Percentiles rank a stretch among this genome's conserved stretches.
These are phyloP conservation scores for Cyclocybe cylindracea DNA, from an alignment of 768 basidiomycete genomes.

Conservation along the genomic window DNA sequence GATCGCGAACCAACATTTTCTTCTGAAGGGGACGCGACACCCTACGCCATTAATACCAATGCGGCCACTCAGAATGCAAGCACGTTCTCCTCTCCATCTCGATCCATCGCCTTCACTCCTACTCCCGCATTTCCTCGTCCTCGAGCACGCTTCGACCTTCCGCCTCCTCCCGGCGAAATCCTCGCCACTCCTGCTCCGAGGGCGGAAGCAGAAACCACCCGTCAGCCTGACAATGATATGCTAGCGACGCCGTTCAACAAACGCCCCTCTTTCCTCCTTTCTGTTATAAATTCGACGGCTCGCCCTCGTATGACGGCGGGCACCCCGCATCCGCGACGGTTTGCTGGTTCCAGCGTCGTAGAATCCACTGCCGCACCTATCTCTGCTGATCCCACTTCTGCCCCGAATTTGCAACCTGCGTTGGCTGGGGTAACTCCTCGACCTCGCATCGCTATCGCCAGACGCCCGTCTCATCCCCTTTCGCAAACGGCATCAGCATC, in stretches of 20 bases:
- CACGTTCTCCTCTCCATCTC: constrained; percentile 55
- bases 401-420: constrained; percentile 43
- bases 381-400: constrained; percentile 21
- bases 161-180: constrained; percentile 43
- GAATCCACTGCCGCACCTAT: constrained; percentile 35
- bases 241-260: constrained; percentile 71
- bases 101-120: constrained; percentile 63
- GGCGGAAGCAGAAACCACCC: constrained; percentile 20
- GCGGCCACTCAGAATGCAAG: constrained; percentile 29
- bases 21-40: constrained; percentile 55
- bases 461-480: constrained; percentile 65
- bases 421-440: constrained; percentile 70
- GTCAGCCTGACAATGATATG: constrained; percentile 35
- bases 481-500: constrained; percentile 43
- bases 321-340: constrained; percentile 58
- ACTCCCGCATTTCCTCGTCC: constrained; percentile 65
- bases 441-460: constrained; percentile 41
- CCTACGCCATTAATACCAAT: constrained; percentile 30
- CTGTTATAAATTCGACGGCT: constrained; percentile 80
- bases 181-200: constrained; percentile 36
- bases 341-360: constrained; percentile 32
- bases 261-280: constrained; percentile 79
- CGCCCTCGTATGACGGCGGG: constrained; percentile 69
- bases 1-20: constrained; percentile 69
- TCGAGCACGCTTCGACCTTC: constrained; percentile 62